Evolutionary conservation across 257 asterid genomes (phyloP), one percentile per base, ranked within the genome.

Genomic region (Voacanga thouarsii): DNA sequence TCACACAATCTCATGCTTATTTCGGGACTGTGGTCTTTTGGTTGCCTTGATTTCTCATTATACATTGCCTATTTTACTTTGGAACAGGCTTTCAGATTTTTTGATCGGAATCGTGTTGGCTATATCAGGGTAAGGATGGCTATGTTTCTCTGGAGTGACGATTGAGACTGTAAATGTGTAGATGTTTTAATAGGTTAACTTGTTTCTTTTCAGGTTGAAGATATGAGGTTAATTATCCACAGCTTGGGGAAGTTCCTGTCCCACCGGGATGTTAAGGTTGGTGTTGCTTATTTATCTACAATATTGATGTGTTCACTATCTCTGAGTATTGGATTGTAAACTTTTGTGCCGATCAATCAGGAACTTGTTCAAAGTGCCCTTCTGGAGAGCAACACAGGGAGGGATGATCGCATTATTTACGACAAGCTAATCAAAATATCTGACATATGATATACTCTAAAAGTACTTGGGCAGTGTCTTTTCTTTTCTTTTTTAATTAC

Each of bases 81-180:
- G 72, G 60, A 65, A 80, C 91, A 94, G 98, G 99, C 99, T 80
- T 96, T 96, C 89, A 92, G 98, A 86, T 96, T 96, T 82, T 95
- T 96, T 81, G 99, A 96, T 65, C 90, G 98, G 44, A 96, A 90
- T 79, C 94, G 97, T 57, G 92, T 83, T 72, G 99, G 99, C 77
- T 87, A 89, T 83, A 65, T 96, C 53, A 90, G 94, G 92, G 99
- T 93, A 83, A 88, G 49, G 84, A 0, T 43, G n/a, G 24, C 71
- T 18, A 6, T 59, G 41, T 41, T 18, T 19, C 6, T 67, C 3
- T 16, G 0, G 5, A 19, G 39, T 64, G 43, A 55, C 57, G 37
- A 33, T 69, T 44, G 77, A 33, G 30, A 74, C 23, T 53, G 47
- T 16, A 39, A 26, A 41, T 39, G 16, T 4, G 66, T 12, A 39